Evolutionary conservation across 352 stramenopile genomes (phyloP), one percentile per base, ranked within the genome.

Genomic region (Phytophthora fragariaefolia): DNA sequence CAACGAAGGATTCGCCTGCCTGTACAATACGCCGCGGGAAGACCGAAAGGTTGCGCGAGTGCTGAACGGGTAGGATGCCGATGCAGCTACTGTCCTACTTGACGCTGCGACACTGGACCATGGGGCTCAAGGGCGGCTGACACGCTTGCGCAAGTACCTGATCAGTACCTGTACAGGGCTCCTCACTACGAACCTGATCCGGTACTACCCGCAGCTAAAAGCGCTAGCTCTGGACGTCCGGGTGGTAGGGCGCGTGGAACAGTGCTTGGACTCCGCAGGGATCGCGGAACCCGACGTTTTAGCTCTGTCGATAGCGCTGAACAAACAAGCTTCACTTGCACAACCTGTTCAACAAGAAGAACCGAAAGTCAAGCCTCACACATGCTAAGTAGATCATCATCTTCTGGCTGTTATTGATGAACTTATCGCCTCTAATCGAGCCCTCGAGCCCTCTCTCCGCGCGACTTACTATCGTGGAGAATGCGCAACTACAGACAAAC

Each of bases 1-100:
- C 0, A 80, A 68, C 53, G 80, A 79, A 32, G 67, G 10, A 0
- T 75, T 79, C 23, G 57, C 28, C 0, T 76, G 71, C 40, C 45
- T 76, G 18, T 48, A 22, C 13, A 75, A 55, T 15, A 62, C 42
- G 1, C 36, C 47, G 8, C 28, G 42, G 0, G 49, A 62, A 38
- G 50, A 67, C 32, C 15, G 54, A 9, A 62, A 53, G 22, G 26
- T 67, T 3, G 38, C 34, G 3, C 47, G 54, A 1, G 34, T 66
- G 3, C 26, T 71, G 38, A 73, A 67, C 18, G 67, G 34, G 34
- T 58, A 62, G 52, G 54, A 65, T 0, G 24, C 22, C 2, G 48
- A 74, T 28, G 43, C 55, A n/a, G 9, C 18, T 20, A 53, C 46
- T 13, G 6, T 24, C 4, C n/a, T 69, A n/a, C 32, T 38, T 13